Evolutionary conservation across 345 rosid species (phyloP).

Genomic region (Hirschfeldia incana): DNA sequence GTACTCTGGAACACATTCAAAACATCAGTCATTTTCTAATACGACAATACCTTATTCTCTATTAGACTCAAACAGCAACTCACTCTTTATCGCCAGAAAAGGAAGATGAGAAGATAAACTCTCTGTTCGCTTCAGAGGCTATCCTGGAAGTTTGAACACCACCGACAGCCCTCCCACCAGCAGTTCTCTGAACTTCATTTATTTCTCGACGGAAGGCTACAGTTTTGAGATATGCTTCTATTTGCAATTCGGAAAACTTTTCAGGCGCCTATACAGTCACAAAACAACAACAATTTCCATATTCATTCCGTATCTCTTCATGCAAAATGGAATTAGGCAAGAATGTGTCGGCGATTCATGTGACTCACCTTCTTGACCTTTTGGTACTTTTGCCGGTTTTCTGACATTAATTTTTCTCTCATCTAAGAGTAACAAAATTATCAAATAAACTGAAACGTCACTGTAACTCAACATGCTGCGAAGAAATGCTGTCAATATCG

Average conservation of each 20-base stretch:
- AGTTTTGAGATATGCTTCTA: conserved; percentile 90
- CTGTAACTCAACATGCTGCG: conserved; percentile 17
- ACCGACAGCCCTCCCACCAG: conserved; percentile 79
- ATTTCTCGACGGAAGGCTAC: conserved; percentile 96
- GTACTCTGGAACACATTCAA: conserved; percentile 49
- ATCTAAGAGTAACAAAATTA: conserved; percentile 52
- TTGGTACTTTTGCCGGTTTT: conserved; percentile 92
- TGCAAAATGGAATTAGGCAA: conserved; percentile 3
- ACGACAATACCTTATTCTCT: conserved; percentile 1
- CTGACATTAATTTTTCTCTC: conserved; percentile 96
- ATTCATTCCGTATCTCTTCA: conserved; percentile 6
- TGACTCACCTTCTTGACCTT: conserved; percentile 84
- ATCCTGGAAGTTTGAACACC: conserved; percentile 89
- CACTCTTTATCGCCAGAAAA: conserved; percentile 92
- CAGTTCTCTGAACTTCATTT: conserved; percentile 85
- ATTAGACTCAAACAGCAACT: conserved; percentile 32
- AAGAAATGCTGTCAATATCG: conserved; percentile 20
- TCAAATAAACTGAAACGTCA: conserved; percentile 7
- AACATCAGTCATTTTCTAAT: conserved; percentile 13
- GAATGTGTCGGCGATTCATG: conserved; percentile 4
- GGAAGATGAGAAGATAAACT: conserved; percentile 87
- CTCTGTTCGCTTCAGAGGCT: conserved; percentile 95
- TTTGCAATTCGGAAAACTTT: conserved; percentile 90
- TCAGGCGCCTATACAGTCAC: conserved; percentile 67
- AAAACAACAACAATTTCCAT: conserved; percentile 15